Percentiles rank a stretch among this genome's conserved stretches.
These are phyloP conservation scores for Globisporangium yorkense DNA, from an alignment of 352 stramenopile species.

Conservation along the genomic window DNA sequence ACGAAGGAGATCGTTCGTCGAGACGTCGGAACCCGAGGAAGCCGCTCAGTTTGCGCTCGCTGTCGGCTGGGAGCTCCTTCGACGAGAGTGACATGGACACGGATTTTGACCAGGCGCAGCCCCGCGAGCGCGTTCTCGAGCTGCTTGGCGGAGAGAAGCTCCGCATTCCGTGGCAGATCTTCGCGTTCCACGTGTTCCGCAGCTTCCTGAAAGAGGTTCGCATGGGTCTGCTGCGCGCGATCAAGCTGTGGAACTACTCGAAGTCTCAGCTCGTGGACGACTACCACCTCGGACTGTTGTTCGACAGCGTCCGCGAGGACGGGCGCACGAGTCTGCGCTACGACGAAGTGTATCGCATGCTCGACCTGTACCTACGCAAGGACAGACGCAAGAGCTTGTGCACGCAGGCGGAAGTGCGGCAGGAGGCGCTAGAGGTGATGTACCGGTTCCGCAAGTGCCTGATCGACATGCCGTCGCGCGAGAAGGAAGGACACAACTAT, in stretches of 20 bases:
- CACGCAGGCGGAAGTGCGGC: constrained; percentile 65
- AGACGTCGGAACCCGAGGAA: background rate
- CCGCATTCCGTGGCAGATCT: constrained; percentile 65
- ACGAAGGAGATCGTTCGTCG: constrained; percentile 12
- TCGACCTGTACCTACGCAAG: constrained; percentile 79
- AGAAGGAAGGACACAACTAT: constrained; percentile 88
- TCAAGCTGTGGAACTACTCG: constrained; percentile 79
- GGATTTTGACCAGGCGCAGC: constrained; percentile 5
- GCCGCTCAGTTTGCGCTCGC: constrained; percentile 19
- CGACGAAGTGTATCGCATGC: constrained; percentile 81
- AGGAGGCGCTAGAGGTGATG: constrained; percentile 82
- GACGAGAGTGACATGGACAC: constrained; percentile 25
- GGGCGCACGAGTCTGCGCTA: constrained; percentile 71
- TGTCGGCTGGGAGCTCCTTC: constrained; percentile 37
- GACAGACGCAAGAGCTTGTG: constrained; percentile 64
- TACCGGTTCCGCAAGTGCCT: constrained; percentile 85
- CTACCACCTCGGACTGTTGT: constrained; percentile 77
- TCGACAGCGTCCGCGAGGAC: constrained; percentile 68
- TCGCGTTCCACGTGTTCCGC: constrained; percentile 66
- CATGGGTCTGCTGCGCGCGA: constrained; percentile 62
- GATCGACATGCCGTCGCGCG: constrained; percentile 85
- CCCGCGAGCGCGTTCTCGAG: constrained; percentile 61
- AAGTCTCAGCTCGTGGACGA: constrained; percentile 76
- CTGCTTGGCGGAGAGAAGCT: constrained; percentile 81
- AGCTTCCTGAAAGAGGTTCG: constrained; percentile 72